Conservation (phyloP, 176 grass and related monocot genomes). For the Neostapfia colusana region DNA sequence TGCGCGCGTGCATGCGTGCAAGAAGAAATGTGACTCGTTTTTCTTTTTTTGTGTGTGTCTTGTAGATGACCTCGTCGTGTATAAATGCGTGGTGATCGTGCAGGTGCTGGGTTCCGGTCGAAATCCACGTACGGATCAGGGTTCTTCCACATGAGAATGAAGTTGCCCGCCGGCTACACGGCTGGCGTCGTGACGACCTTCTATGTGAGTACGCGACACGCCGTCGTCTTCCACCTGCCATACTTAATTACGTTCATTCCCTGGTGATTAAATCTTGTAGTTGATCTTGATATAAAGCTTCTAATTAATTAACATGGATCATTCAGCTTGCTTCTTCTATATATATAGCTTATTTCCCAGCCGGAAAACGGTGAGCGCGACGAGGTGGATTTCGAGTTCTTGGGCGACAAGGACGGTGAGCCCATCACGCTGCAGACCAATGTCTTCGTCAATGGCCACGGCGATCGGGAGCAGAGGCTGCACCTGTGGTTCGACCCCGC, state of each 20-base stretch:
- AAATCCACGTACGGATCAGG: slow-evolving; percentile 57
- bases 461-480: slow-evolving; percentile 56
- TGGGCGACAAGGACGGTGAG: slow-evolving; percentile 55
- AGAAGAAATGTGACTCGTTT: background rate
- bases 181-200: slow-evolving; percentile 70
- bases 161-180: slow-evolving; percentile 51
- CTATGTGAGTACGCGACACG: slow-evolving; percentile 44
- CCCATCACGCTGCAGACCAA: slow-evolving; percentile 70
- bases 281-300: too few species aligned
- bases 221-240: too few species aligned
- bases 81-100: background rate
- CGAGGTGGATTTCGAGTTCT: slow-evolving; percentile 78
- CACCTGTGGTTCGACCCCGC: slow-evolving; percentile 74
- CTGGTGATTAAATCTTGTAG: background rate
- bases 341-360: slow-evolving; percentile 41
- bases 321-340: background rate
- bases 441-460: slow-evolving; percentile 56
- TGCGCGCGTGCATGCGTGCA: background rate
- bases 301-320: too few species aligned
- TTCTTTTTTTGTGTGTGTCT: background rate
- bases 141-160: slow-evolving; percentile 73
- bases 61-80: too few species aligned
- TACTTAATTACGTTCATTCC: too few species aligned
- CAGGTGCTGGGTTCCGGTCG: slow-evolving; percentile 67
- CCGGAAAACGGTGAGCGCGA: slow-evolving; percentile 34